Conservation (phyloP, 805 yeast species). For the Candida glaebosa region DNA sequence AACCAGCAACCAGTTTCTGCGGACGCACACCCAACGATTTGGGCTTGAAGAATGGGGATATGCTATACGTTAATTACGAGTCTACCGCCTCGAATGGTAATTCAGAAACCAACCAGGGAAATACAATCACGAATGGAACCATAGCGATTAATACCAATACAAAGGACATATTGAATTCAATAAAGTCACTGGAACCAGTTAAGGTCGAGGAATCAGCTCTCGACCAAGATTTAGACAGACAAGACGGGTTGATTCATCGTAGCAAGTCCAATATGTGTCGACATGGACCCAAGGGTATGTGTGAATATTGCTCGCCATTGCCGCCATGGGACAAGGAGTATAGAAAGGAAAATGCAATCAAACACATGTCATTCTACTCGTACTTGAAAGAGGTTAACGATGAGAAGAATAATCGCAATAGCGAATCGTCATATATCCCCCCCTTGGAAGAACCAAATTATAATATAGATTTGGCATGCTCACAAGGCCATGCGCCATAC, state of each 20-base stretch:
- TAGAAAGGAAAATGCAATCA: constrained; percentile 69
- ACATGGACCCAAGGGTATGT: constrained; percentile 94
- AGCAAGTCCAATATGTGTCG: constrained; percentile 62
- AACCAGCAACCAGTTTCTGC: constrained; percentile 32
- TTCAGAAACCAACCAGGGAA: too few relatives aligned
- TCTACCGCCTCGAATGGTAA: too few relatives aligned
- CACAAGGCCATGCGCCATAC: constrained; percentile 87
- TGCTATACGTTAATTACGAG: constrained; percentile 46
- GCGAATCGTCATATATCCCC: constrained; percentile 63
- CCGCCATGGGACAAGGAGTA: constrained; percentile 92
- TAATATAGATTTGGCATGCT: constrained; percentile 61
- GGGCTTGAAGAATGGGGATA: constrained; percentile 56
- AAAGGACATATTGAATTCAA: background rate
- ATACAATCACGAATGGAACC: too few relatives aligned
- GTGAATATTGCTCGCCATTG: constrained; percentile 92
- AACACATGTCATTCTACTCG: constrained; percentile 86
- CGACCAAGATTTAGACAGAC: constrained; percentile 62
- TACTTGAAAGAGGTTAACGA: constrained; percentile 71
- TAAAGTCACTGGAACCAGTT: constrained; percentile 6
- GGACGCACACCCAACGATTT: constrained; percentile 39
- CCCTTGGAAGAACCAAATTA: constrained; percentile 75
- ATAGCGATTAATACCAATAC: too few relatives aligned
- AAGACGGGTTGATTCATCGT: constrained; percentile 72
- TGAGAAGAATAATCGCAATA: constrained; percentile 55
- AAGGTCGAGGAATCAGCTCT: constrained; percentile 55